Evolutionary conservation across 2,329 filamentous ascomycete genomes (phyloP).

Genomic region (Fusarium cyanostomum): DNA sequence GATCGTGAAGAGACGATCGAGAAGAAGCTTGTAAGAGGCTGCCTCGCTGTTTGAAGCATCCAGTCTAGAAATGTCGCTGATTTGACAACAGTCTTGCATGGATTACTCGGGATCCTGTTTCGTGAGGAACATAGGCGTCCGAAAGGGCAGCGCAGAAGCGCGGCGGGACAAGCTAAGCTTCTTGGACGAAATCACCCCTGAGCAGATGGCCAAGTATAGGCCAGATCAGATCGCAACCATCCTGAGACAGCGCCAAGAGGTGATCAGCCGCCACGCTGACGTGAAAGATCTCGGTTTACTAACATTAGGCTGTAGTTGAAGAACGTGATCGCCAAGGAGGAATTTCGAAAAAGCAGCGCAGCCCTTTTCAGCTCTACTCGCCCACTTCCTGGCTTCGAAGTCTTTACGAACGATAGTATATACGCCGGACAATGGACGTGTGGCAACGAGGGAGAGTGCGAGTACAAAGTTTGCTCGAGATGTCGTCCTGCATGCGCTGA

Average conservation of each 20-base stretch:
- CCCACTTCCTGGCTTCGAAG: constrained; percentile 28
- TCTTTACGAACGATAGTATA: constrained; percentile 23
- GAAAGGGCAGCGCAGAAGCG: constrained; percentile 52
- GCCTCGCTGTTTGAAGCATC: constrained; percentile 9
- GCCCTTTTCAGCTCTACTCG: constrained; percentile 32
- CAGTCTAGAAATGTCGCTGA: constrained; percentile 4
- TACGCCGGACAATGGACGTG: constrained; percentile 52
- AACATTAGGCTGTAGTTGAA: constrained; percentile 23
- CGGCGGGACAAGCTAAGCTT: constrained; percentile 56
- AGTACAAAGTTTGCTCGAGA: constrained; percentile 59
- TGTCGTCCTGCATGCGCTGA: constrained; percentile 58
- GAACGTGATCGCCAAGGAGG: constrained; percentile 45
- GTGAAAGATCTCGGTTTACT: constrained; percentile 43
- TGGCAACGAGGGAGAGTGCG: constrained; percentile 55
- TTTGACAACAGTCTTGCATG: constrained; percentile 43
- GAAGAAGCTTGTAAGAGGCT: constrained; percentile 39
- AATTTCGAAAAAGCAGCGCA: constrained; percentile 36
- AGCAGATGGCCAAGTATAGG: constrained; percentile 56
- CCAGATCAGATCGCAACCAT: constrained; percentile 58
- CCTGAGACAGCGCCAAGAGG: constrained; percentile 61
- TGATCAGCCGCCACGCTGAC: constrained; percentile 39
- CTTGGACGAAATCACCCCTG: constrained; percentile 54
- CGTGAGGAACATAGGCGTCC: constrained; percentile 46
- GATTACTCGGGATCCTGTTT: constrained; percentile 49
- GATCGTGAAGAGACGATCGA: constrained; percentile 62